These are phyloP conservation scores for Larix kaempferi DNA, from an alignment of 75 land plant species.

Conservation along the genomic window DNA sequence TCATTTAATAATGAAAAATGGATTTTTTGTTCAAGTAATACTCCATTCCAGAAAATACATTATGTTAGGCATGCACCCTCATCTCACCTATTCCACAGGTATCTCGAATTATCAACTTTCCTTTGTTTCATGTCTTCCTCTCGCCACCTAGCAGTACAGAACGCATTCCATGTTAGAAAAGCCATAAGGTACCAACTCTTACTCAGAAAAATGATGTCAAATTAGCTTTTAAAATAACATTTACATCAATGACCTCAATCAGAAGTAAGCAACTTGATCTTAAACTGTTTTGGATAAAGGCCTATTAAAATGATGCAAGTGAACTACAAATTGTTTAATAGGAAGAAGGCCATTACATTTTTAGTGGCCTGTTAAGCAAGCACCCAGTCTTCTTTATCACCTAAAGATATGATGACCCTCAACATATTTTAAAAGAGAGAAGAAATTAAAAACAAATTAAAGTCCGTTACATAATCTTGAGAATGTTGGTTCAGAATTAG, in stretches of 20 bases:
- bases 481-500: too few species aligned
- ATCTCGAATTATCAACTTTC: conserved; percentile 26
- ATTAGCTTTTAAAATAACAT: neutral
- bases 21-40: neutral
- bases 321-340: too few species aligned
- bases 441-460: too few species aligned
- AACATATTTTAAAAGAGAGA: too few species aligned
- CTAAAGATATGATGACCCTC: too few species aligned
- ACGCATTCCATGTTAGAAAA: neutral
- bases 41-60: neutral
- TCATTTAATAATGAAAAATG: neutral
- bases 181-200: neutral
- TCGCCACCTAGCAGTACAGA: conserved; percentile 20
- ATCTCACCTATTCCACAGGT: conserved; percentile 30
- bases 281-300: too few species aligned
- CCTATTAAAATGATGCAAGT: too few species aligned
- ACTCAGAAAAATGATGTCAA: neutral
- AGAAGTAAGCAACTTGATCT: too few species aligned
- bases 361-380: too few species aligned
- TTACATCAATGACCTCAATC: conserved; percentile 12
- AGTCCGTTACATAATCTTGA: too few species aligned
- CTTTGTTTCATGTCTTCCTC: conserved; percentile 36
- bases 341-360: too few species aligned
- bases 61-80: neutral
- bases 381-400: too few species aligned